Evolutionary conservation across 2,329 filamentous ascomycete genomes (phyloP), one percentile per base, ranked within the genome.

Genomic region (Claviceps capensis): DNA sequence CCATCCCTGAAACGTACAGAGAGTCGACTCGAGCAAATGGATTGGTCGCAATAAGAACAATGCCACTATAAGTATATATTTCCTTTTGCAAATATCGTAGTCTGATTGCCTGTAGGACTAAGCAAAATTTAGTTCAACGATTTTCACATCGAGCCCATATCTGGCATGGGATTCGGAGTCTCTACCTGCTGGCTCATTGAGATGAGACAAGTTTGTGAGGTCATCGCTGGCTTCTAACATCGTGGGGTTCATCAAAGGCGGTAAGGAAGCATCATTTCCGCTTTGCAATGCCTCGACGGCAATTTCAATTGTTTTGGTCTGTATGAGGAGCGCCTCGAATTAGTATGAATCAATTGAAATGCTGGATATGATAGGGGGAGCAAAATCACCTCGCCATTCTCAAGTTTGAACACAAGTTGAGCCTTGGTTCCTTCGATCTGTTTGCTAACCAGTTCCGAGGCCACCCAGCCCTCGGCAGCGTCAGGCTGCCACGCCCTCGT

Each of bases 191-290:
- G 93, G 93, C 70, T 98, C 93, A 73, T 98, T 98, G 56, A 98
- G 73, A 80, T 98, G 90, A 60, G 93, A 98, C 59, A 98, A 70
- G 68, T 95, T 97, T 58, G 93, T 98, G 62, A 98, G 73, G 69
- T 98, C 93, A 72, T 98, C 93, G 72, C 90, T 96, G 61, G 93
- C 93, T 78, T 98, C 93, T 60, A 98, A 85, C 82, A 97, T 94
- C 50, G 91, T 81, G 59, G 93, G 93, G 69, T 98, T 98, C 89
- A 97, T 97, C 62, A 98, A 71, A 49, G 93, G 93, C 47, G 93
- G 93, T 57, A 98, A 76, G 53, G 82, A 82, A 50, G 83, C 73
- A 70, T 90, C 84, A 64, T 82, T 86, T 66, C 84, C 83, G 63
- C 83, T 82, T 67, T 86, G 80, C 58, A 98, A 74, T 61, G 83